phyloP scores from a whole-genome alignment of 208 protist genomes.

The Trypanosoma conorhini region DNA sequence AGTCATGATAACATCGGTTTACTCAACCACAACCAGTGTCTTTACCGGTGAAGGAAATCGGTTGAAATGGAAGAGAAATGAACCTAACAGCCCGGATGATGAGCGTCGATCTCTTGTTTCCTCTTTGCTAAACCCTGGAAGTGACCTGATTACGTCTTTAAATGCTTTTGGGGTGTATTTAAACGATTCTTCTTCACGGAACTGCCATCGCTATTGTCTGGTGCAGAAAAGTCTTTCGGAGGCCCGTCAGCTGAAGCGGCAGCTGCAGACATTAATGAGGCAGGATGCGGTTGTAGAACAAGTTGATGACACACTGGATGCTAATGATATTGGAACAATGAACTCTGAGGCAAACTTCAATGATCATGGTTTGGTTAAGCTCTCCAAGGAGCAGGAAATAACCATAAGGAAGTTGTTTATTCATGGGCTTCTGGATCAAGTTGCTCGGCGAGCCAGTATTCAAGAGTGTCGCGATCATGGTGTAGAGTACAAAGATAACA shows the following conservation, averaged over 20 bases:
- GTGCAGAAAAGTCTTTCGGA: slow-evolving; percentile 88
- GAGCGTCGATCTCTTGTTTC: slow-evolving; percentile 48
- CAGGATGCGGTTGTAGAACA: slow-evolving; percentile 37
- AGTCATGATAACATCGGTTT: slow-evolving; percentile 54
- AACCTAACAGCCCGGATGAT: slow-evolving; percentile 34
- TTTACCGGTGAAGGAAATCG: slow-evolving; percentile 87
- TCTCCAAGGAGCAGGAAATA: slow-evolving; percentile 68
- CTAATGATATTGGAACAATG: slow-evolving; percentile 38
- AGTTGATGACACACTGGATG: slow-evolving; percentile 68
- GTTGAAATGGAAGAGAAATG: slow-evolving; percentile 59
- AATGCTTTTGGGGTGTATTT: slow-evolving; percentile 76
- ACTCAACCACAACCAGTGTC: slow-evolving; percentile 75
- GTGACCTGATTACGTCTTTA: slow-evolving; percentile 83
- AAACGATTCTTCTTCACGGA: slow-evolving; percentile 29
- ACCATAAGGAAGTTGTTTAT: slow-evolving; percentile 82
- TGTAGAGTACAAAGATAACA: slow-evolving; percentile 86
- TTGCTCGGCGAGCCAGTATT: slow-evolving; percentile 83
- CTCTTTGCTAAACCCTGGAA: slow-evolving; percentile 74
- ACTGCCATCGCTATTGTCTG: slow-evolving; percentile 67
- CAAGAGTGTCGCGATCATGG: slow-evolving; percentile 85
- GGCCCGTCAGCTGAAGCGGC: slow-evolving; percentile 59
- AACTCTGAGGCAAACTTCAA: slow-evolving; percentile 13
- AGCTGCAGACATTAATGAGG: slow-evolving; percentile 50
- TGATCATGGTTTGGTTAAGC: slow-evolving; percentile 14
- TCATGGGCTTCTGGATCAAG: slow-evolving; percentile 85